phyloP scores from a whole-genome alignment of 148 eudicot genomes.

The Selenicereus undatus region DNA sequence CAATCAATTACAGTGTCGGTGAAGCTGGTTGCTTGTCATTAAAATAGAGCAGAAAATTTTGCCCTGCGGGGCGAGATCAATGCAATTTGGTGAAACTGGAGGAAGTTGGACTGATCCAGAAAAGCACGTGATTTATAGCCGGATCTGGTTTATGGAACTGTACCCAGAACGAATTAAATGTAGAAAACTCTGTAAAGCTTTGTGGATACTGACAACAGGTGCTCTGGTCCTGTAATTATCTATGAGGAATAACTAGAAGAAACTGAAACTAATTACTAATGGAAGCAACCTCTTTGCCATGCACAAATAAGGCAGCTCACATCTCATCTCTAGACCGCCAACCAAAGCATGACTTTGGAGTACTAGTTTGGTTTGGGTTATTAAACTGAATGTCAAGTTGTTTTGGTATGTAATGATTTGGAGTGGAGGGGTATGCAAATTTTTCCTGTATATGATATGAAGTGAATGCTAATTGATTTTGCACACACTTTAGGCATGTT shows the following conservation, averaged over 20 bases:
- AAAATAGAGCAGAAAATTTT: not conserved
- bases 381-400: not conserved
- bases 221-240: not conserved
- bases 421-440: not conserved
- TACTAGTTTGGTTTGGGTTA: not conserved
- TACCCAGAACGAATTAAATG: not conserved
- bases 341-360: not conserved
- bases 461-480: not conserved
- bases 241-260: not conserved
- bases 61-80: no score
- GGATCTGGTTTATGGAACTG: not conserved
- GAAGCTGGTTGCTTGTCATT: not conserved
- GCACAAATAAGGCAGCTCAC: not conserved
- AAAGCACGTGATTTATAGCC: not conserved
- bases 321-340: not conserved
- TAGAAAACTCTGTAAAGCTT: not conserved
- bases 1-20: not conserved
- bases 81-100: not conserved
- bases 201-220: not conserved
- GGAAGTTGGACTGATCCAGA: not conserved
- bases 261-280: not conserved
- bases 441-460: not conserved
- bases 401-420: not conserved
- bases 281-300: not conserved
- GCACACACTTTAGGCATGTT: not conserved